Percentiles rank a stretch among this genome's conserved stretches.
Evolutionary conservation across 2,329 filamentous ascomycete species (phyloP).

Genomic region (Botrytis pseudocinerea): DNA sequence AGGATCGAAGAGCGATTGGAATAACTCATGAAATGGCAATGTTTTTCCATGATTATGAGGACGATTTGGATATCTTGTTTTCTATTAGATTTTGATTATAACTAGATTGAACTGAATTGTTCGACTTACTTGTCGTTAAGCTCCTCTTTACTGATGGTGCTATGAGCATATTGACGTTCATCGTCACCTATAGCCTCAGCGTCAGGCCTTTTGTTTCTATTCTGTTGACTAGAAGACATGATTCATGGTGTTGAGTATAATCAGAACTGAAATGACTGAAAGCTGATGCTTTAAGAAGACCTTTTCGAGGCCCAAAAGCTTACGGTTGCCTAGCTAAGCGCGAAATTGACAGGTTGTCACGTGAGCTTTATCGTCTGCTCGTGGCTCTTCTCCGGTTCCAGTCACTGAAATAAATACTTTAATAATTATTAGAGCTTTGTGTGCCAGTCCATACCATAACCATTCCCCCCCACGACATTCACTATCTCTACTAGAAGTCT

Average conservation of each 20-base stretch:
- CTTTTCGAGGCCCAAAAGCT: neutral
- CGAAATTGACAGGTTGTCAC: slow-evolving; percentile 7
- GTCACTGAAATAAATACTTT: no score
- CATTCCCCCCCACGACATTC: neutral
- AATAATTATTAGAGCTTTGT: no score
- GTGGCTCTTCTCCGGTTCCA: neutral
- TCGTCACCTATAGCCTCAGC: slow-evolving; percentile 45
- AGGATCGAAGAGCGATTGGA: slow-evolving; percentile 77
- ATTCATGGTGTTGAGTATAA: slow-evolving; percentile 11
- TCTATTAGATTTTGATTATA: neutral
- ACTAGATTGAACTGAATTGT: neutral
- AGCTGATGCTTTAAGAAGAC: neutral
- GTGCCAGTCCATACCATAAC: no score
- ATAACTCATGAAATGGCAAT: slow-evolving; percentile 78
- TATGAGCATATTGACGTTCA: slow-evolving; percentile 50
- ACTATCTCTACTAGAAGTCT: neutral
- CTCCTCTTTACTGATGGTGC: slow-evolving; percentile 39
- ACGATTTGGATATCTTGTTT: slow-evolving; percentile 71
- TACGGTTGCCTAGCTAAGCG: slow-evolving; percentile 10
- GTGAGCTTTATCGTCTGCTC: neutral
- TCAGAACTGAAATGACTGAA: neutral
- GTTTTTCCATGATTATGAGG: slow-evolving; percentile 80
- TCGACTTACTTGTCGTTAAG: slow-evolving; percentile 34
- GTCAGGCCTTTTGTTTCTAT: slow-evolving; percentile 25
- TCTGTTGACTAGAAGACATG: slow-evolving; percentile 22